A percentile compares a stretch with the other conserved stretches of the same genome.
These are phyloP conservation scores for Albizia julibrissin DNA, from an alignment of 306 rosid species.

Conservation along the genomic window DNA sequence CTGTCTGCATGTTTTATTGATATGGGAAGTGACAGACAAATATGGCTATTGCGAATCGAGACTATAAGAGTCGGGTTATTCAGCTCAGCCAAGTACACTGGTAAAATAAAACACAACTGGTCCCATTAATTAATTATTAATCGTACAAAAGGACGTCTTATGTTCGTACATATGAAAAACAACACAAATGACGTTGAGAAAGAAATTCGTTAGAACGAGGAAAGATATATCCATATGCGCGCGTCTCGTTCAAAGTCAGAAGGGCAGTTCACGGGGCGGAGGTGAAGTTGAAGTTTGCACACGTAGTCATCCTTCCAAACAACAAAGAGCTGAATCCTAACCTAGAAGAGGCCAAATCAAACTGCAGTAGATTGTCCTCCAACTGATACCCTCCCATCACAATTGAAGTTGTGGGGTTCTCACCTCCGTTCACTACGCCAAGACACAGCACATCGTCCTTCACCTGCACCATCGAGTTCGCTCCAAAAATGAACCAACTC, in stretches of 20 bases:
- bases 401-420: slow-evolving; percentile 28
- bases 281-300: slow-evolving; percentile 52
- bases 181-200: background rate
- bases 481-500: slow-evolving; percentile 41
- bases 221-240: too few species aligned
- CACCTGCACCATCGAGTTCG: slow-evolving; percentile 45
- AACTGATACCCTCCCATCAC: slow-evolving; percentile 52
- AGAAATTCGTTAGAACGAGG: background rate
- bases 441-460: slow-evolving; percentile 27
- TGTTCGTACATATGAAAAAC: too few species aligned
- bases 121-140: background rate
- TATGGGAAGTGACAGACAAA: background rate
- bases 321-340: slow-evolving; percentile 50
- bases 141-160: background rate
- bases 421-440: slow-evolving; percentile 49
- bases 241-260: too few species aligned
- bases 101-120: background rate
- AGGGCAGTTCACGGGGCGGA: slow-evolving; percentile 21
- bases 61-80: background rate
- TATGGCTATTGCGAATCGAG: too few species aligned
- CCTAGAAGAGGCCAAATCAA: slow-evolving; percentile 42
- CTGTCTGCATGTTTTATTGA: background rate
- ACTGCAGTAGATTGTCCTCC: slow-evolving; percentile 44
- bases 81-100: background rate
- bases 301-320: slow-evolving; percentile 33